phyloP scores from a whole-genome alignment of 768 basidiomycete species.

The Mycena olivaceomarginata region DNA sequence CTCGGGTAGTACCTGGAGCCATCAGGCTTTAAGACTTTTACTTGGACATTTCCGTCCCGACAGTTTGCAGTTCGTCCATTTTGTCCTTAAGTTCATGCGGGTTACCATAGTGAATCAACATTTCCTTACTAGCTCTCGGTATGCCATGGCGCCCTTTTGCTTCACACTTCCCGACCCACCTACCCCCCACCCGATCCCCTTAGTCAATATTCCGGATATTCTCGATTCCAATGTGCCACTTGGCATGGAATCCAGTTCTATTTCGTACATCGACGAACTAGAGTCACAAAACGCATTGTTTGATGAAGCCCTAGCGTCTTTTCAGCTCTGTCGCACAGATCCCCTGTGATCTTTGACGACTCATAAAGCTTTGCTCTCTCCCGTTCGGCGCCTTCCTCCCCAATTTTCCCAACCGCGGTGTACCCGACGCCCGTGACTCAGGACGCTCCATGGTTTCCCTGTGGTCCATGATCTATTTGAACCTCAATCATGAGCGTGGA shows the following conservation, averaged over 20 bases:
- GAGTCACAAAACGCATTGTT: neutral
- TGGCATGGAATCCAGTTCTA: neutral
- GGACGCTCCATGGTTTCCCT: constrained; percentile 28
- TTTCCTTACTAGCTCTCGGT: too few relatives aligned
- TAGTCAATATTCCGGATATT: neutral
- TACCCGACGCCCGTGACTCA: neutral
- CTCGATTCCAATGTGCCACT: neutral
- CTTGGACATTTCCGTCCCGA: too few relatives aligned
- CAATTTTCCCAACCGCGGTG: neutral
- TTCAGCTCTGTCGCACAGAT: neutral
- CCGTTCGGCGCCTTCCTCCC: constrained; percentile 9
- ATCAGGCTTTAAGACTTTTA: too few relatives aligned
- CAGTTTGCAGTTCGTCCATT: too few relatives aligned
- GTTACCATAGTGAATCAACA: too few relatives aligned
- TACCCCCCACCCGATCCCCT: neutral
- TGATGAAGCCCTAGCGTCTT: neutral
- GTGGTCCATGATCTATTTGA: constrained; percentile 24
- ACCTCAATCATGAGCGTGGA: constrained; percentile 8
- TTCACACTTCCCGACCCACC: neutral
- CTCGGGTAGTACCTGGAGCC: too few relatives aligned
- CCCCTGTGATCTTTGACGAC: neutral
- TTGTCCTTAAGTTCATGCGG: too few relatives aligned
- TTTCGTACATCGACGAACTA: constrained; percentile 3
- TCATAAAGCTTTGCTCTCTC: neutral
- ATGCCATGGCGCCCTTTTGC: neutral